Conservation (phyloP, 1,284 basidiomycete genomes). For the Prillingera fragicola region DNA sequence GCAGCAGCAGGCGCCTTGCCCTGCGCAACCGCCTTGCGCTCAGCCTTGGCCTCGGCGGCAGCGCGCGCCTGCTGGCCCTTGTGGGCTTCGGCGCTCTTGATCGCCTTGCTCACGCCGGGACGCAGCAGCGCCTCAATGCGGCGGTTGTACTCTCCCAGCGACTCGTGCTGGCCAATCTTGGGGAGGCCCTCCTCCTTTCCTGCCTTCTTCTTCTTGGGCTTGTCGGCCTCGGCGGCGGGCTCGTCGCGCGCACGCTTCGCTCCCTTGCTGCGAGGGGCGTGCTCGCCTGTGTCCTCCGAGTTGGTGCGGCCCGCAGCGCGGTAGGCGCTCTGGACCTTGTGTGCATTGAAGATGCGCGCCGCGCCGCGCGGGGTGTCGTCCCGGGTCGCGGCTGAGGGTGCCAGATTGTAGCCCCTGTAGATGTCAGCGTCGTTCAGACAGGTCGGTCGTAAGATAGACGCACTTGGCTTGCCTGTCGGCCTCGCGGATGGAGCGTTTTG, state of each 20-base stretch:
- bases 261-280: conserved; percentile 5
- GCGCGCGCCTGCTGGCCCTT: conserved; percentile 23
- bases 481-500: conserved; percentile 40
- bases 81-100: conserved; percentile 36
- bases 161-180: conserved; percentile 25
- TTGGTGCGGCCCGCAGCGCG: conserved; percentile 29
- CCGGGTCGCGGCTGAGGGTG: conserved; percentile 21
- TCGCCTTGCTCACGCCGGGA: conserved; percentile 38
- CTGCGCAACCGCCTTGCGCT: conserved; percentile 11
- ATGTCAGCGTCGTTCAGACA: conserved; percentile 11
- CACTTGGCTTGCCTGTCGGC: conserved; percentile 37
- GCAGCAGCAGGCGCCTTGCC: conserved; percentile 4
- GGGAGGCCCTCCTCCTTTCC: conserved; percentile 13
- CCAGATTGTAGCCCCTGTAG: conserved; percentile 38
- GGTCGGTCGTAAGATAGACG: conserved; percentile 5
- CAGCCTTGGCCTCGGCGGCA: conserved; percentile 24
- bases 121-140: conserved; percentile 41
- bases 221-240: neutral
- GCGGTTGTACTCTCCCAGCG: conserved; percentile 44
- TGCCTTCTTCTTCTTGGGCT: neutral
- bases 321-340: conserved; percentile 33
- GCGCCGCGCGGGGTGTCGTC: conserved; percentile 43
- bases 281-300: conserved; percentile 38
- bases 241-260: neutral
- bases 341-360: conserved; percentile 39